Conservation (phyloP, 192 early-diverging fungal genomes). For the Chytriomyces sp. region DNA sequence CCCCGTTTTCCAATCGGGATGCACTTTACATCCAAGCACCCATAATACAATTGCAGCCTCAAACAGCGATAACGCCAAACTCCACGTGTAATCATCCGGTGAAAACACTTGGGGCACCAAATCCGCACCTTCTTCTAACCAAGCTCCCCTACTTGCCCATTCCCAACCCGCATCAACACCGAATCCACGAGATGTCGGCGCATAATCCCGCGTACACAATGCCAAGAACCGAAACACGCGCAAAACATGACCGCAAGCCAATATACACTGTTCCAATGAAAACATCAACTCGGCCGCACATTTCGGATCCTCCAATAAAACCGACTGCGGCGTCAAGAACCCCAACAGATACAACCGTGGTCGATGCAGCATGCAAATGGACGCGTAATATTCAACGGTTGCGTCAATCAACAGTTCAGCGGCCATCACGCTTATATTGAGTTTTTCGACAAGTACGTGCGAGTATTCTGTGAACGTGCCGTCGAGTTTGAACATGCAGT, state of each 20-base stretch:
- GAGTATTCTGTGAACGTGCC: not conserved
- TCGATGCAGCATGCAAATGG: constrained; percentile 2
- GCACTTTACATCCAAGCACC: not conserved
- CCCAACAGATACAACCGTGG: not conserved
- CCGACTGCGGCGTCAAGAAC: not conserved
- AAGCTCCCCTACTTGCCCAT: no score
- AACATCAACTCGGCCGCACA: not conserved
- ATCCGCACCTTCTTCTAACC: not conserved
- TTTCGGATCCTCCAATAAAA: not conserved
- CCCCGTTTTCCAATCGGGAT: not conserved
- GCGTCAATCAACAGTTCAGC: not conserved
- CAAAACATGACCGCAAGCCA: not conserved
- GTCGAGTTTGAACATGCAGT: not conserved
- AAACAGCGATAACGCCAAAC: not conserved
- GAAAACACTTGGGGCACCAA: not conserved
- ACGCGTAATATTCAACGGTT: not conserved
- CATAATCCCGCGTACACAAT: not conserved
- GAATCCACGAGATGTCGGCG: not conserved
- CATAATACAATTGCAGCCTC: not conserved
- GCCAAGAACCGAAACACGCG: not conserved
- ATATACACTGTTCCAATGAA: not conserved
- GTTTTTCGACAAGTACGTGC: not conserved
- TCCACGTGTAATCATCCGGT: not conserved
- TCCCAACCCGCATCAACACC: no score
- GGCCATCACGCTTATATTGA: not conserved